These are phyloP conservation scores for Rhodocollybia butyracea DNA, from an alignment of 768 basidiomycete genomes.

Conservation along the genomic window DNA sequence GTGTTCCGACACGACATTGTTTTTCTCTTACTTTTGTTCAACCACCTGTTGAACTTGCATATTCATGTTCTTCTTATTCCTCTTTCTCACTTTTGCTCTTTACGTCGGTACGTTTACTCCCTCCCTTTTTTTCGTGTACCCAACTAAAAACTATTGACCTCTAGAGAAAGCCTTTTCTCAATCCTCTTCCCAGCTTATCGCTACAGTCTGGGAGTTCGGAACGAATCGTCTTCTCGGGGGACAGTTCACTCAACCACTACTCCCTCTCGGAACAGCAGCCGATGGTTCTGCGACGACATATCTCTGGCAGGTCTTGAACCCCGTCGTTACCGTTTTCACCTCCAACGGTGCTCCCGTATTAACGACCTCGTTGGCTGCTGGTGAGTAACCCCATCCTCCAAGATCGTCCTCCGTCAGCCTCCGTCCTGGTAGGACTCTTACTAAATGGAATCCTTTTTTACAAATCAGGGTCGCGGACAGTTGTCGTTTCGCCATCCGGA, in stretches of 20 bases:
- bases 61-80: neutral
- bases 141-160: too few species aligned
- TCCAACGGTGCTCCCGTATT: neutral
- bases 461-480: neutral
- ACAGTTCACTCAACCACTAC: neutral
- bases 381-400: neutral
- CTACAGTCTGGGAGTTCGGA: conserved; percentile 2
- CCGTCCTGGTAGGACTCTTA: too few species aligned
- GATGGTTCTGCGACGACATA: neutral
- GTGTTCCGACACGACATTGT: too few species aligned
- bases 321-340: neutral
- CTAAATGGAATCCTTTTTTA: too few species aligned
- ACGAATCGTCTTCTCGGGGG: neutral
- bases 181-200: too few species aligned
- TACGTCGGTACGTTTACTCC: too few species aligned
- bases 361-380: neutral
- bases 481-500: neutral
- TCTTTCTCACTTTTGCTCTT: too few species aligned
- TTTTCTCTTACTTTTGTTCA: neutral
- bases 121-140: too few species aligned
- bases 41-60: neutral
- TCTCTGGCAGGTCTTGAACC: neutral
- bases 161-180: neutral
- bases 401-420: too few species aligned
- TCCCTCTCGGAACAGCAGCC: neutral